Percentiles rank a stretch among this genome's conserved stretches.
These are phyloP conservation scores for Zelopaecilomyces penicillatus DNA, from an alignment of 2,329 filamentous ascomycete species.

Conservation along the genomic window DNA sequence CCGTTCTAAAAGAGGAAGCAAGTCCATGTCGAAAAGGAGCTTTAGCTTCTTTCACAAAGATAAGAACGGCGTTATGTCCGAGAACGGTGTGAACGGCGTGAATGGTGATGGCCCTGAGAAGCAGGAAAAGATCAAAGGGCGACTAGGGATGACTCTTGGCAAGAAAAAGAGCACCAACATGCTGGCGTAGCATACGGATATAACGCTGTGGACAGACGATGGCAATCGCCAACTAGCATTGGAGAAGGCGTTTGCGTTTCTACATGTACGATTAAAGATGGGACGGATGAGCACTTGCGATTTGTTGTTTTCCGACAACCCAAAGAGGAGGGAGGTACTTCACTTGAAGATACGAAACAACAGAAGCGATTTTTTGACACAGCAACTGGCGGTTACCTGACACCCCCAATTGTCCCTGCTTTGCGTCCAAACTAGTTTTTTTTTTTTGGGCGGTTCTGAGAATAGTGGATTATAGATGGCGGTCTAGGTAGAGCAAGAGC, in stretches of 20 bases:
- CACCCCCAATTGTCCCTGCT: no score
- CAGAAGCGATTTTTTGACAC: no score
- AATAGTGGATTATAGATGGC: no score
- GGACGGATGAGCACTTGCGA: background rate
- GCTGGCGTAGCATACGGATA: slow-evolving; percentile 17
- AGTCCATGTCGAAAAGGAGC: slow-evolving; percentile 70
- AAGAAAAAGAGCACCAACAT: slow-evolving; percentile 60
- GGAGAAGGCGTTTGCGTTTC: slow-evolving; percentile 7
- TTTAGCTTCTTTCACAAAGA: slow-evolving; percentile 58
- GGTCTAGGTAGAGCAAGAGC: no score
- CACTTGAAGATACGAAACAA: no score
- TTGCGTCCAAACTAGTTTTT: no score
- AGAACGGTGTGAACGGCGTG: slow-evolving; percentile 22
- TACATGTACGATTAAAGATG: slow-evolving; percentile 12
- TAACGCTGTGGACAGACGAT: background rate
- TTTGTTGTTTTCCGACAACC: no score
- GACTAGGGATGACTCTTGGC: slow-evolving; percentile 59
- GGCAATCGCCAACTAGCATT: background rate
- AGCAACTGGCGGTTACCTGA: no score
- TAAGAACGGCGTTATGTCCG: slow-evolving; percentile 21
- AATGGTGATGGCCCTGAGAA: slow-evolving; percentile 27
- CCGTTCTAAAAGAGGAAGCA: slow-evolving; percentile 62
- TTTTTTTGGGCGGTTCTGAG: no score
- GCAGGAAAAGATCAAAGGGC: slow-evolving; percentile 48
- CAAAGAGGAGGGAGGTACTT: no score